phyloP scores from a whole-genome alignment of 1,284 basidiomycete species.

The Ceratobasidium sp. region DNA sequence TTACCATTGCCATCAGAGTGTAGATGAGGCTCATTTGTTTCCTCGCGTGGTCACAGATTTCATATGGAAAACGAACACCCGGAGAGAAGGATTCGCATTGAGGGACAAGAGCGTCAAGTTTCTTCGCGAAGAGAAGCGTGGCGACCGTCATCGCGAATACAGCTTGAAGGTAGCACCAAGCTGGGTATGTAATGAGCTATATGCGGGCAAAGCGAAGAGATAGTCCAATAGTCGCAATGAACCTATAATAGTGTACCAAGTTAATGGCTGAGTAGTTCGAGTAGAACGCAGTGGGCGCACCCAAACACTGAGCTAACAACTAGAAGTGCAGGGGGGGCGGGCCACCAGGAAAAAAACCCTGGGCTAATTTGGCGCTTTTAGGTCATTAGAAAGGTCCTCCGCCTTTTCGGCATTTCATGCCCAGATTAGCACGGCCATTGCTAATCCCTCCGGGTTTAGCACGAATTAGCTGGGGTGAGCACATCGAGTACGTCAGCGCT shows the following conservation, averaged over 20 bases:
- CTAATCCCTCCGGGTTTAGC: too few relatives aligned
- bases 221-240: conserved; percentile 2
- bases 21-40: conserved; percentile 6
- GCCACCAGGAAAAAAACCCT: too few relatives aligned
- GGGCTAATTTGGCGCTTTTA: too few relatives aligned
- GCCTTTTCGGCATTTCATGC: too few relatives aligned
- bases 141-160: conserved; percentile 8
- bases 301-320: conserved; percentile 2
- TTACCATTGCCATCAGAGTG: neutral
- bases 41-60: neutral
- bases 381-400: too few relatives aligned
- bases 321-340: neutral
- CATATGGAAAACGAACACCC: too few relatives aligned
- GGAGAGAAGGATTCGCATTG: neutral
- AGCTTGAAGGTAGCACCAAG: conserved; percentile 18
- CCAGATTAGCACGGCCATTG: too few relatives aligned
- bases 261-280: neutral
- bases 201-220: neutral
- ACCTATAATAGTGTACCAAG: neutral
- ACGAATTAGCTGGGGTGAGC: too few relatives aligned
- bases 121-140: conserved; percentile 9
- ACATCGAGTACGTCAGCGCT: too few relatives aligned
- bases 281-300: neutral
- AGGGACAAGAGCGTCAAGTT: conserved; percentile 4
- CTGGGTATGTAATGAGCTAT: neutral